phyloP scores from a whole-genome alignment of 108 stramenopile genomes.

The Phaeodactylum tricornutum region DNA sequence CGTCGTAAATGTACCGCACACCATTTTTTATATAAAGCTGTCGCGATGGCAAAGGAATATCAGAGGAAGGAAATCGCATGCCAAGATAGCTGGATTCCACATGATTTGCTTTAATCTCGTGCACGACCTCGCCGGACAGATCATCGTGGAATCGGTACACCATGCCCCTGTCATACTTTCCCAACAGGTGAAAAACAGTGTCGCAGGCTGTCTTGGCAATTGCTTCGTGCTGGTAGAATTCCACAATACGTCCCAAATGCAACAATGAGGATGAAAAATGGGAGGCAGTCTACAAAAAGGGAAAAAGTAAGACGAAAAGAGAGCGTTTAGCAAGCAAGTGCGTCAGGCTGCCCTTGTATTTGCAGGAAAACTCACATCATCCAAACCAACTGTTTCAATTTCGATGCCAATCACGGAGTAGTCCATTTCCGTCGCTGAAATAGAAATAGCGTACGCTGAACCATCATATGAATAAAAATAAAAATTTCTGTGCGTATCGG shows the following conservation, averaged over 20 bases:
- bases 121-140: constrained; percentile 16
- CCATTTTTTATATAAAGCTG: constrained; percentile 15
- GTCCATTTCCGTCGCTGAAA: constrained; percentile 2
- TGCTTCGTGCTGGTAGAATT: constrained; percentile 10
- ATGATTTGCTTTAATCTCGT: constrained; percentile 10
- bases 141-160: constrained; percentile 20
- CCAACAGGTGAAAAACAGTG: constrained; percentile 10
- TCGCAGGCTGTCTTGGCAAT: constrained; percentile 13
- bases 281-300: too few species aligned
- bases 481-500: constrained; percentile 1
- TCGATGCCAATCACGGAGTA: constrained; percentile 3
- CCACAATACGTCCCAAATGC: constrained; percentile 8
- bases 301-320: too few species aligned
- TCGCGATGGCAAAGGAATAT: constrained; percentile 12
- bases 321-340: too few species aligned
- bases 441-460: constrained; percentile 6
- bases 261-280: too few species aligned
- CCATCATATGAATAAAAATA: constrained; percentile 2
- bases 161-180: constrained; percentile 16
- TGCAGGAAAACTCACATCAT: too few species aligned
- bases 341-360: too few species aligned
- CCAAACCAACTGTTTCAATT: too few species aligned
- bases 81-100: constrained; percentile 6
- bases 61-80: constrained; percentile 12
- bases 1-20: constrained; percentile 13